Base-by-base conservation (phyloP, 257 asterid genomes). In the Solanum habrochaites region DNA sequence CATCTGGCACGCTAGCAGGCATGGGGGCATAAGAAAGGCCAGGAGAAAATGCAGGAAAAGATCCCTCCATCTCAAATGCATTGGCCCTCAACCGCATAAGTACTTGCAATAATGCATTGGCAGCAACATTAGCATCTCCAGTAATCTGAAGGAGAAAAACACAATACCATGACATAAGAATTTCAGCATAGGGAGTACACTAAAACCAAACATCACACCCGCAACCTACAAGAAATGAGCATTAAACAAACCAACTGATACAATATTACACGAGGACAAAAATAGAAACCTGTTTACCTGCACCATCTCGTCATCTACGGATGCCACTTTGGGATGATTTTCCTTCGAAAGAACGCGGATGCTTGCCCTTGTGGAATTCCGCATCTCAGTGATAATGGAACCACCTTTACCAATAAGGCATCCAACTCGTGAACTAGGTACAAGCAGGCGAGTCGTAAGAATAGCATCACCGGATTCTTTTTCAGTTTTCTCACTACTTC, bases 321-420 rank as follows among this genome's bases (percentile, higher is more conserved):
- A 90, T 83, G 98, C 98, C 89, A 93, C 93, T 90, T 92, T 93
- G 83, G 98, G 99, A 83, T 95, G 90, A 90, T 89, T 92, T 86
- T 95, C 98, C 37, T 94, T 94, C 6, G 98, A 88, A 85, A 92
- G 89, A 39, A 96, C 91, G 56, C 97, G 98, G 87, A 96, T 94
- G 86, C 91, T 93, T 49, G 98, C 98, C 88, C 96, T 92, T 72
- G 98, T 92, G 45, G 87, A 89, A 90, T 88, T 94, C 86, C 99
- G 94, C 92, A 96, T 95, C 91, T 95, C 98, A 85, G 88, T 94
- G 43, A 96, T 89, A 39, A 96, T 94, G 35, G 95, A 93, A 71
- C 99, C 99, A 43, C 98, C 98, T 91, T 95, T 96, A 73, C 98
- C 98, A 82, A 96, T 93, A 75, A 96, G 91, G 86, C 99, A 96